Evolutionary conservation across 768 basidiomycete species (phyloP).

Genomic region (Boletus sensibilis): DNA sequence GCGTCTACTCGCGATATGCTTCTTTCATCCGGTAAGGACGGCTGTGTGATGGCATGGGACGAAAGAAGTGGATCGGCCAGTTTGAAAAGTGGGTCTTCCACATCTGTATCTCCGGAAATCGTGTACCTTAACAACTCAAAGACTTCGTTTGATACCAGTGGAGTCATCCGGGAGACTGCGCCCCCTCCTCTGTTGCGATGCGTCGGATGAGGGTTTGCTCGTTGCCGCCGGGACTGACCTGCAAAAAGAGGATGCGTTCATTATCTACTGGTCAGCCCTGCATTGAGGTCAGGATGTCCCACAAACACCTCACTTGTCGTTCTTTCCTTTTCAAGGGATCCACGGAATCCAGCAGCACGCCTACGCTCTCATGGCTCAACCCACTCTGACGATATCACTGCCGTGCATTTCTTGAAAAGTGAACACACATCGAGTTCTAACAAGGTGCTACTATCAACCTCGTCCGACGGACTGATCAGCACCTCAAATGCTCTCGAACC

Average conservation of each 20-base stretch:
- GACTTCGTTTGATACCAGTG: conserved; percentile 39
- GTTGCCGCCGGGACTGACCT: conserved; percentile 84
- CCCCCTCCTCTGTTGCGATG: conserved; percentile 64
- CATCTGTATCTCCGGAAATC: background rate
- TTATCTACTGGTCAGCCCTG: conserved; percentile 73
- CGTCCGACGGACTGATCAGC: conserved; percentile 81
- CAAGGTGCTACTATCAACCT: conserved; percentile 69
- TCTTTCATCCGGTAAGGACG: conserved; percentile 70
- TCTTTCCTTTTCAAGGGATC: conserved; percentile 59
- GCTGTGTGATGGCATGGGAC: conserved; percentile 75
- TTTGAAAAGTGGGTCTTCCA: conserved; percentile 55
- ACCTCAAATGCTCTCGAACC: conserved; percentile 67
- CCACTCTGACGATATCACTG: conserved; percentile 92
- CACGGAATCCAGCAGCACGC: conserved; percentile 68
- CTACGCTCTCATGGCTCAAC: conserved; percentile 78
- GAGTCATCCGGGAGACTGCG: conserved; percentile 42
- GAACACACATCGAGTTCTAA: conserved; percentile 33
- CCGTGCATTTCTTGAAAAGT: conserved; percentile 50
- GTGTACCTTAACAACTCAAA: conserved; percentile 40
- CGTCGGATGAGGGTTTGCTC: conserved; percentile 65
- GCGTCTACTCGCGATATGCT: conserved; percentile 45
- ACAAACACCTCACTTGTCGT: background rate
- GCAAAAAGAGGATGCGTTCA: conserved; percentile 74
- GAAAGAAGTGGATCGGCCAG: conserved; percentile 50
- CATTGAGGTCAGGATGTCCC: background rate